Base-by-base conservation (phyloP, 768 basidiomycete genomes). In the Gymnopilus dilepis region DNA sequence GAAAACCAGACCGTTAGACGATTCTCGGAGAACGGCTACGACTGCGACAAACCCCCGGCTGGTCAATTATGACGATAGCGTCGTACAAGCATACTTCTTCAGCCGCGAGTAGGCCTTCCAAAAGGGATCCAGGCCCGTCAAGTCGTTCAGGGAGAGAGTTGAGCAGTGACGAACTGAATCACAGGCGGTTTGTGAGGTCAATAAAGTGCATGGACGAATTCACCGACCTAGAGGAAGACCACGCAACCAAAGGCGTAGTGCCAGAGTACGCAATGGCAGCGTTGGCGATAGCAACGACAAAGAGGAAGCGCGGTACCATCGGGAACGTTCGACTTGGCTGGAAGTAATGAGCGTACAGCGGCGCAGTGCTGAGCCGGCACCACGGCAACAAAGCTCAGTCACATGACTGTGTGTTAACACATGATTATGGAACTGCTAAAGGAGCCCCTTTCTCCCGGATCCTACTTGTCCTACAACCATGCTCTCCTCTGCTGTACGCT, bases 11-110 rank as follows among this genome's bases (percentile, higher is more conserved):
- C 43, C n/a, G n/a, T n/a, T n/a, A n/a, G n/a, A n/a, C n/a, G n/a
- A n/a, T n/a, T n/a, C n/a, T n/a, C n/a, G n/a, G n/a, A n/a, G n/a
- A n/a, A n/a, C n/a, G n/a, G n/a, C n/a, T n/a, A n/a, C n/a, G n/a
- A n/a, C n/a, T n/a, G n/a, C n/a, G 43, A 79, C 88, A 62, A 72
- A 93, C 92, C 22, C 90, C 89, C 9, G 87, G 84, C 54, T 93
- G 91, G 64, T 90, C 82, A 41, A 92, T 77, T 9, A 93, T 69
- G 7, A 92, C 77, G 12, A 94, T 71, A 30, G 86, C 86, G 68
- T 91, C 88, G 62, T 86, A 82, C 17, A 77, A 76, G 69, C 92
- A 93, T 4, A 90, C 56, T 57, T 81, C 79, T 1, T 78, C 78
- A 38, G 74, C 71, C 13, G 72, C 71, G 6, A 85, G 59, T 37